Percentiles rank a stretch among this genome's conserved stretches.
phyloP scores from a whole-genome alignment of 768 basidiomycete genomes.

The Gymnopilus junonius region DNA sequence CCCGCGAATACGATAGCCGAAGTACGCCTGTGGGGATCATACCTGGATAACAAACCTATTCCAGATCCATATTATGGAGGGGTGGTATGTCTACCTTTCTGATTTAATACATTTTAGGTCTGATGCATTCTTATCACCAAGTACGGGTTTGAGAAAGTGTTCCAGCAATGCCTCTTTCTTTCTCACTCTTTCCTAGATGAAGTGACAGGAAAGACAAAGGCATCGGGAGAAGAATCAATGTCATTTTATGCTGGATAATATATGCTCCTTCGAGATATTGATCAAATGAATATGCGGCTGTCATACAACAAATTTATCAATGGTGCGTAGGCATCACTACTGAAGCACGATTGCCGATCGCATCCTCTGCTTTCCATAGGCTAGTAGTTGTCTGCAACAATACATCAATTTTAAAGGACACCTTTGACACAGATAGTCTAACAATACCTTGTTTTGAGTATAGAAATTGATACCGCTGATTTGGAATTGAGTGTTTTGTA shows the following conservation, averaged over 20 bases:
- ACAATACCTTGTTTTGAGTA: constrained; percentile 85
- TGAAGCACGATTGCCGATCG: constrained; percentile 76
- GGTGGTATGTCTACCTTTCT: constrained; percentile 43
- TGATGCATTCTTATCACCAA: constrained; percentile 25
- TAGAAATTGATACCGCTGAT: constrained; percentile 90
- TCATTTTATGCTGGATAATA: background rate
- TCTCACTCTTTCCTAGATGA: constrained; percentile 83
- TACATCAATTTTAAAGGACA: constrained; percentile 5
- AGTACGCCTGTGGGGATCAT: constrained; percentile 82
- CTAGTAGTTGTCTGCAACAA: constrained; percentile 80
- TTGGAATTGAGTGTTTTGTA: background rate
- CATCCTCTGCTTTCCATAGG: constrained; percentile 90
- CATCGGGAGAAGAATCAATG: background rate
- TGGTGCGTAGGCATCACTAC: constrained; percentile 87
- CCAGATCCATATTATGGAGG: constrained; percentile 87
- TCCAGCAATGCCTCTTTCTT: constrained; percentile 72
- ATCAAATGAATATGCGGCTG: constrained; percentile 4
- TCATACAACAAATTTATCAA: constrained; percentile 33
- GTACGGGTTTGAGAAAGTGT: constrained; percentile 79
- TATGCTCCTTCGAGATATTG: background rate
- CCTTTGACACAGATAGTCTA: background rate
- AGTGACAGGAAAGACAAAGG: constrained; percentile 40
- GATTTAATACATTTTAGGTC: background rate
- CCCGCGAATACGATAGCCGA: constrained; percentile 59
- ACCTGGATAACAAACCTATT: constrained; percentile 71